Base-by-base conservation (phyloP, 169 alveolate species). In the Plasmodium gonderi region DNA sequence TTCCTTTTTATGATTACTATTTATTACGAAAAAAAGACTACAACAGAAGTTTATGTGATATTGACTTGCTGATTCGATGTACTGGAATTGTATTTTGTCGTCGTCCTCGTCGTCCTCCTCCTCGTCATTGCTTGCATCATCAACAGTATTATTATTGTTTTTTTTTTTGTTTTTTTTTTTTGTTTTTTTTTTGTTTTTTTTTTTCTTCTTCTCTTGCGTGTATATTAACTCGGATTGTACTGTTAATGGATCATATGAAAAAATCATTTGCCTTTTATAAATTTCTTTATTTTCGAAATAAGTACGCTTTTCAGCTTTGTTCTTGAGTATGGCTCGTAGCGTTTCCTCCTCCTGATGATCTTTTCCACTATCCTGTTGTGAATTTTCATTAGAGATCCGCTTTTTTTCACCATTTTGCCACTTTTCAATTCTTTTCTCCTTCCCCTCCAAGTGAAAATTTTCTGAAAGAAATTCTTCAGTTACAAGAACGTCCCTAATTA, bases 191-290 rank as follows among this genome's bases (percentile, higher is more conserved):
- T 31, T 69, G 14, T 14, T 76, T 42, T 23, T n/a, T 40, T 60
- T 60, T 23, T 87, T 36, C 20, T 75, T 65, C 29, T 11, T 38
- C 45, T 26, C 67, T 20, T 1, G 42, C 20, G 94, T 90, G 42
- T 90, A 90, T 14, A 90, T 45, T 78, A 90, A 26, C 85, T 95
- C 97, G 9, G 96, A 94, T 42, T 95, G 97, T 6, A 95, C 96
- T 8, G 95, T 92, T 51, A 94, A 94, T 1, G 97, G 97, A 64
- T 93, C 94, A 76, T 90, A 94, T 1, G 97, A 91, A 69, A 95
- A 95, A n/a, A 95, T 93, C 96, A 95, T 91, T 90, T 95, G 97
- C 47, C 96, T 83, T 36, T 90, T 87, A 54, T 90, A 75, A 47
- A 95, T 82, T 23, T 92, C 94, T 79, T 65, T 79, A 6, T 68